Evolutionary conservation across 2,329 filamentous ascomycete species (phyloP).

Genomic region (Colletotrichum melonis): DNA sequence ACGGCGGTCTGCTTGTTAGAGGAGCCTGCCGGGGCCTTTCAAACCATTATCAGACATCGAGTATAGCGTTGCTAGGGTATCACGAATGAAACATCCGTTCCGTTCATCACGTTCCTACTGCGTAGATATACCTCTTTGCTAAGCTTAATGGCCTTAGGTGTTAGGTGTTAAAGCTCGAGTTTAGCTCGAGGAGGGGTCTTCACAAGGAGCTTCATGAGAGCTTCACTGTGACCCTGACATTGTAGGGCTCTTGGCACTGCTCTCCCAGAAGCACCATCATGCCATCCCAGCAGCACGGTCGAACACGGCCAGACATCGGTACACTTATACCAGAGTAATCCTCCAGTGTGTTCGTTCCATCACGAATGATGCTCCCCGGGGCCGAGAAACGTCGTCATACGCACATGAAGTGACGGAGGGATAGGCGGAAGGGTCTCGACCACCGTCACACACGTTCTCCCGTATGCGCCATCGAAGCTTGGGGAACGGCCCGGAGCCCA

Average conservation of each 20-base stretch:
- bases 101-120: neutral
- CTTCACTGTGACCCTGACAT: neutral
- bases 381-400: too few species aligned
- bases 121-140: neutral
- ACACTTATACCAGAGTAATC: neutral
- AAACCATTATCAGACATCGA: neutral
- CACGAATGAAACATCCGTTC: neutral
- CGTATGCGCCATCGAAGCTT: neutral
- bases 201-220: neutral
- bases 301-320: neutral
- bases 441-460: neutral
- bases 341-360: neutral
- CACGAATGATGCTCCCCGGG: neutral
- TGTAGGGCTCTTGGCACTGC: neutral
- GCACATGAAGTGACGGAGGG: neutral
- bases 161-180: neutral
- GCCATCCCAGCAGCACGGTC: neutral
- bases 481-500: neutral
- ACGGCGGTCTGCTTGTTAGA: neutral
- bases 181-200: neutral
- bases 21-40: too few species aligned
- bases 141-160: neutral
- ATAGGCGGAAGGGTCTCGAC: neutral
- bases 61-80: neutral
- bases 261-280: neutral